Conservation (phyloP, 1,284 basidiomycete genomes). For the Afroboletus lepidellus region DNA sequence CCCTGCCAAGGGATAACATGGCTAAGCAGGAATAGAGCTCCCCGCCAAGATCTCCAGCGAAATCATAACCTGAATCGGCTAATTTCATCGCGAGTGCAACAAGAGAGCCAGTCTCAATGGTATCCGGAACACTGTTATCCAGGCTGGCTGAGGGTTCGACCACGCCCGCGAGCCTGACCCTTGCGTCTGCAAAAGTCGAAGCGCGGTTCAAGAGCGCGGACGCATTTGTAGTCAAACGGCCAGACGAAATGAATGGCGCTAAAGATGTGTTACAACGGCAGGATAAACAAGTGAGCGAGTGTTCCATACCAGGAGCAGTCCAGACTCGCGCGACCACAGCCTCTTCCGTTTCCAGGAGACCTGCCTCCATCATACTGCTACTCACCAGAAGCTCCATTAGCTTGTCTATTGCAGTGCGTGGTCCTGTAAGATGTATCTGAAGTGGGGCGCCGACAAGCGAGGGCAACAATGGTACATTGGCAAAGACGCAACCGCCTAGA, state of each 20-base stretch:
- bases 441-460: slow-evolving; percentile 10
- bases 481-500: slow-evolving; percentile 22
- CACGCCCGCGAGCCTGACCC: slow-evolving; percentile 12
- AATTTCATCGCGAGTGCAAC: slow-evolving; percentile 18
- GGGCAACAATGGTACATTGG: slow-evolving; percentile 18
- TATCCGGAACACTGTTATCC: slow-evolving; percentile 1
- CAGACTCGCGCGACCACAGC: slow-evolving; percentile 11
- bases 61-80: slow-evolving; percentile 21
- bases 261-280: slow-evolving; percentile 1
- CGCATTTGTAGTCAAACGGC: slow-evolving; percentile 17
- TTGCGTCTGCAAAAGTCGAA: slow-evolving; percentile 12
- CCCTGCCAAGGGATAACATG: slow-evolving; percentile 19
- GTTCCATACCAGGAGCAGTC: slow-evolving; percentile 16
- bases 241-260: slow-evolving; percentile 25
- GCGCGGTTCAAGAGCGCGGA: slow-evolving; percentile 18
- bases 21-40: slow-evolving; percentile 27
- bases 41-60: slow-evolving; percentile 20
- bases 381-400: slow-evolving; percentile 17
- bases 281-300: background rate
- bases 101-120: background rate
- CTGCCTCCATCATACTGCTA: background rate
- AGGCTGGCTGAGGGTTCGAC: background rate
- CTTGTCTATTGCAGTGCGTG: slow-evolving; percentile 21
- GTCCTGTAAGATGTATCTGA: slow-evolving; percentile 25
- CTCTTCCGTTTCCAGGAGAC: slow-evolving; percentile 1